Evolutionary conservation across 768 basidiomycete genomes (phyloP).

Genomic region (Cystofilobasidium ferigula): DNA sequence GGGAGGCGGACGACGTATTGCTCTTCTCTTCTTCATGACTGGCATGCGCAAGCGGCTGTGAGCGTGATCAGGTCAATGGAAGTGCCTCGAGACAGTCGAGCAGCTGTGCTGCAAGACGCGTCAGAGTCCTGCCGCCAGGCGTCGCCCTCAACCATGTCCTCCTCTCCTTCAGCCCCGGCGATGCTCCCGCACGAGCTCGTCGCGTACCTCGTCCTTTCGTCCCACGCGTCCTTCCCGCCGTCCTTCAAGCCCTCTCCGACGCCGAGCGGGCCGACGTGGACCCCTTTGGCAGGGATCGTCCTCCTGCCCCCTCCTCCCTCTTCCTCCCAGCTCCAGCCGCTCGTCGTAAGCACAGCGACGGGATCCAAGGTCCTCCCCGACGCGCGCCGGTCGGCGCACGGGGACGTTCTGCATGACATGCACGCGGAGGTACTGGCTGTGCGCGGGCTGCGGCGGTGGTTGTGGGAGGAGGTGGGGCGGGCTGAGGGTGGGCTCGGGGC

Average conservation of each 20-base stretch:
- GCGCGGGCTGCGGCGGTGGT: not conserved
- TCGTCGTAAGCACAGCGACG: not conserved
- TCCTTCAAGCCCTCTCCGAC: not conserved
- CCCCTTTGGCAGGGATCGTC: constrained; percentile 1
- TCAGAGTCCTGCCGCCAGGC: too few relatives aligned
- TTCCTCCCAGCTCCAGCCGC: not conserved
- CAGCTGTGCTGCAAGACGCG: too few relatives aligned
- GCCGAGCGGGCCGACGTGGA: not conserved
- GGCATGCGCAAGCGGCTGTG: too few relatives aligned
- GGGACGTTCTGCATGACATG: not conserved
- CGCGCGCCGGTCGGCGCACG: not conserved
- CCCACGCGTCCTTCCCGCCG: not conserved
- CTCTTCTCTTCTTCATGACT: constrained; percentile 1
- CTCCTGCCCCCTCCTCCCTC: not conserved
- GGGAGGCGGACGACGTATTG: too few relatives aligned
- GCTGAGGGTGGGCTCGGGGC: not conserved
- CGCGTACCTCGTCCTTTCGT: not conserved
- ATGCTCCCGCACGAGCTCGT: constrained; percentile 2
- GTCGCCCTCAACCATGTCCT: too few relatives aligned
- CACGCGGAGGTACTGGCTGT: not conserved
- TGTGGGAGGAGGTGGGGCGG: not conserved
- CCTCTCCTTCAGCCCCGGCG: too few relatives aligned
- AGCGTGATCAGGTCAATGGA: too few relatives aligned
- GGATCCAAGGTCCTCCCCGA: constrained; percentile 3
- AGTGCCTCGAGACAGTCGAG: too few relatives aligned